A percentile compares a stretch with the other conserved stretches of the same genome.
Conservation (phyloP, 371 early-diverging fungal species). For the Mucor sp. region DNA sequence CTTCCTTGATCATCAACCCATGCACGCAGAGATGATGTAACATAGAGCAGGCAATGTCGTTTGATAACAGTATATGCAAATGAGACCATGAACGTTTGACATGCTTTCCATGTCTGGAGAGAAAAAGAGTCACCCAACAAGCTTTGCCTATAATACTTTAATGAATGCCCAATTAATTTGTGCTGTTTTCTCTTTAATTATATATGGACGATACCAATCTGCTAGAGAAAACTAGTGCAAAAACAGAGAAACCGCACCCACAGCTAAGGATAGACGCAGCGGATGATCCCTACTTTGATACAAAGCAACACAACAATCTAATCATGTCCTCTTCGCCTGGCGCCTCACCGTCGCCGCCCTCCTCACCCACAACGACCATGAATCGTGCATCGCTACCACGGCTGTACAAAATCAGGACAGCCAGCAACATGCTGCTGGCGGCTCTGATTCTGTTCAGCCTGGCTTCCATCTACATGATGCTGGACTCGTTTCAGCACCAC, state of each 20-base stretch:
- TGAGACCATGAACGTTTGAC: neutral
- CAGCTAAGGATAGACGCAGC: conserved; percentile 28
- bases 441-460: conserved; percentile 31
- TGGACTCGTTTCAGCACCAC: conserved; percentile 61
- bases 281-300: neutral
- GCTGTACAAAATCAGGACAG: conserved; percentile 22
- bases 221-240: conserved; percentile 1
- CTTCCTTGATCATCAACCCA: too few species aligned
- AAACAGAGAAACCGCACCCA: conserved; percentile 6
- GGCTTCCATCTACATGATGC: conserved; percentile 33
- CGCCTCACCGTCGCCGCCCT: conserved; percentile 31
- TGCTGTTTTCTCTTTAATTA: neutral
- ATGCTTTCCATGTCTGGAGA: neutral
- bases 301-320: conserved; percentile 6
- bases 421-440: conserved; percentile 18
- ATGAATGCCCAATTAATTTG: neutral
- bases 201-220: conserved; percentile 11
- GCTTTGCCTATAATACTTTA: neutral
- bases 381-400: conserved; percentile 17
- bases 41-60: too few species aligned
- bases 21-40: too few species aligned
- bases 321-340: conserved; percentile 23
- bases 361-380: conserved; percentile 23
- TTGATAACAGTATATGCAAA: too few species aligned
- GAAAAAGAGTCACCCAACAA: neutral